phyloP scores from a whole-genome alignment of 345 rosid genomes.

The Sonneratia alba region DNA sequence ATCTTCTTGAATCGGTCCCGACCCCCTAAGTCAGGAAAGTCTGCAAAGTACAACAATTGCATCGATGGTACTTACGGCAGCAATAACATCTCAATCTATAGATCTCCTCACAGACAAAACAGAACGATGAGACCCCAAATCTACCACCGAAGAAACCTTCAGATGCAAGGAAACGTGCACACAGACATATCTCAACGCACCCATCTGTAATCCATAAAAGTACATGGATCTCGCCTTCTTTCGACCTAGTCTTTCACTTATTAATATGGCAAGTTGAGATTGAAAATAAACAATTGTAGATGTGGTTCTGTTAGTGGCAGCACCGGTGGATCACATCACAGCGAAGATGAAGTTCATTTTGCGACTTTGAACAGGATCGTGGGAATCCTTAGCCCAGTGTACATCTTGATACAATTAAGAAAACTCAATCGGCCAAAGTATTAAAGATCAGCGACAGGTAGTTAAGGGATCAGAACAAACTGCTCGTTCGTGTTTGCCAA shows the following conservation, averaged over 20 bases:
- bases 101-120: background rate
- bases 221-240: background rate
- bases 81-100: background rate
- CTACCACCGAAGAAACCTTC: background rate
- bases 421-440: background rate
- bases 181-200: background rate
- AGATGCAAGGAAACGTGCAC: background rate
- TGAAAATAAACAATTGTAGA: background rate
- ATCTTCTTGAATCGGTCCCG: no score
- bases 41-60: background rate
- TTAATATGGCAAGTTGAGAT: background rate
- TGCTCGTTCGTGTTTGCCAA: background rate
- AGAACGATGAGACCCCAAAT: background rate
- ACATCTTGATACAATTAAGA: background rate
- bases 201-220: background rate
- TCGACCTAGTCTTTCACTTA: background rate
- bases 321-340: background rate
- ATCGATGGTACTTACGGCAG: background rate
- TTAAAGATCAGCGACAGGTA: background rate
- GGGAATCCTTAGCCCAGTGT: background rate
- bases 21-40: no score
- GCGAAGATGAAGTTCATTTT: background rate
- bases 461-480: background rate
- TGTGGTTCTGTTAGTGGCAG: background rate
- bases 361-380: background rate